phyloP scores from a whole-genome alignment of 371 early-diverging fungal genomes.

The Parasitella parasitica region DNA sequence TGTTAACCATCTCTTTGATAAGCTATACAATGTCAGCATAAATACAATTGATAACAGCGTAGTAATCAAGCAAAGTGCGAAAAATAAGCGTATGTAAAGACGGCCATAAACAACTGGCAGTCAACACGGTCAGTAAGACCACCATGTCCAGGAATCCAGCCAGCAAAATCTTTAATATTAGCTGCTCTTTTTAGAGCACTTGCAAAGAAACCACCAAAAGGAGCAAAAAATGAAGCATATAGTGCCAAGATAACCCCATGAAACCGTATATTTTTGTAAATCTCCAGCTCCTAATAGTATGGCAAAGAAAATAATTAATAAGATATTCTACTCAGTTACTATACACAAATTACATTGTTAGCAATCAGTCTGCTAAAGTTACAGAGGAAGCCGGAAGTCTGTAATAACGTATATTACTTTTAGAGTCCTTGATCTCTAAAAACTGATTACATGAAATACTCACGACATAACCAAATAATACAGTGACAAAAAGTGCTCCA shows the following conservation, averaged over 20 bases:
- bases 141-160: conserved; percentile 34
- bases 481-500: conserved; percentile 23
- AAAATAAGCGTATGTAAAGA: conserved; percentile 30
- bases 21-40: no score
- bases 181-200: conserved; percentile 33
- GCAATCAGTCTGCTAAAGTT: not conserved
- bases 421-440: not conserved
- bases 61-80: no score
- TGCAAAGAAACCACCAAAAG: conserved; percentile 31
- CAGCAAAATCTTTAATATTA: conserved; percentile 31
- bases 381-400: no score
- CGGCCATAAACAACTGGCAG: conserved; percentile 33
- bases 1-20: no score
- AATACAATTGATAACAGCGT: no score
- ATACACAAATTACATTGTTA: not conserved
- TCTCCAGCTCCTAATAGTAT: not conserved
- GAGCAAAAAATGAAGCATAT: conserved; percentile 24
- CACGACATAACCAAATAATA: conserved; percentile 18
- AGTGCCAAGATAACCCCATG: conserved; percentile 21
- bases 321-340: no score
- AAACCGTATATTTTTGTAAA: not conserved
- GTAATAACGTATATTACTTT: not conserved
- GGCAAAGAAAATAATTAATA: no score
- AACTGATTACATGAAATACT: not conserved
- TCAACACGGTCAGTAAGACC: conserved; percentile 35